Conservation (phyloP, 2,329 filamentous ascomycete species). For the Botrytis deweyae region DNA sequence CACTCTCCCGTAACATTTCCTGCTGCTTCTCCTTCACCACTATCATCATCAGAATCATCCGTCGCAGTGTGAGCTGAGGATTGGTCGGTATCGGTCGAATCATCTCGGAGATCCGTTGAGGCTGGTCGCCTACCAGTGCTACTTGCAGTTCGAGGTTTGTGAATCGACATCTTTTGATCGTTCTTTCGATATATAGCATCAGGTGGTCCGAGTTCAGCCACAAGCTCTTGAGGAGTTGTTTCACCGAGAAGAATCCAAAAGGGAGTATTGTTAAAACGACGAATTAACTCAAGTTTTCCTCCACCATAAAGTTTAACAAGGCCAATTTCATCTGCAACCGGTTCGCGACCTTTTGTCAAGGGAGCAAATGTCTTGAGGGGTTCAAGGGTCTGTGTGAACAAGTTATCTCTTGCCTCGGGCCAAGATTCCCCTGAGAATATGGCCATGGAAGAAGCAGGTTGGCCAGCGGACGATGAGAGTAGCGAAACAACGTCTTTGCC, state of each 20-base stretch:
- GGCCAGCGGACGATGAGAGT: constrained; percentile 73
- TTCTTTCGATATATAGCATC: constrained; percentile 93
- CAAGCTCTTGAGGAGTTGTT: constrained; percentile 87
- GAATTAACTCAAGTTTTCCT: constrained; percentile 74
- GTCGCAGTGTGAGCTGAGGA: constrained; percentile 71
- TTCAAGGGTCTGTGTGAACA: constrained; percentile 74
- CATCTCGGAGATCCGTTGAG: constrained; percentile 46
- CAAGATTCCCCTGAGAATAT: constrained; percentile 89
- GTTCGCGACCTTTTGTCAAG: constrained; percentile 69
- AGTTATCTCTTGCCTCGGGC: constrained; percentile 72
- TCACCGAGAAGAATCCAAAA: constrained; percentile 76
- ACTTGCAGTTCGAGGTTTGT: constrained; percentile 60
- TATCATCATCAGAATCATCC: constrained; percentile 66
- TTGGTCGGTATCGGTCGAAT: constrained; percentile 70
- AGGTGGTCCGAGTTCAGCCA: constrained; percentile 87
- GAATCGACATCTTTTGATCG: constrained; percentile 84
- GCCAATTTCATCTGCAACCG: constrained; percentile 85
- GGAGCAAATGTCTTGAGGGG: constrained; percentile 72
- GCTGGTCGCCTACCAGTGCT: constrained; percentile 51
- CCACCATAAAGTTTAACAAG: constrained; percentile 74
- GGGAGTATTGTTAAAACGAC: constrained; percentile 64
- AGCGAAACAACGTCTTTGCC: constrained; percentile 81
- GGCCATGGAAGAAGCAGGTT: constrained; percentile 81
- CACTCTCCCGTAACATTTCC: constrained; percentile 66
- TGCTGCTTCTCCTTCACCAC: constrained; percentile 56